phyloP scores from a whole-genome alignment of 2,329 filamentous ascomycete genomes.

The Magnaporthiopsis incrustans region DNA sequence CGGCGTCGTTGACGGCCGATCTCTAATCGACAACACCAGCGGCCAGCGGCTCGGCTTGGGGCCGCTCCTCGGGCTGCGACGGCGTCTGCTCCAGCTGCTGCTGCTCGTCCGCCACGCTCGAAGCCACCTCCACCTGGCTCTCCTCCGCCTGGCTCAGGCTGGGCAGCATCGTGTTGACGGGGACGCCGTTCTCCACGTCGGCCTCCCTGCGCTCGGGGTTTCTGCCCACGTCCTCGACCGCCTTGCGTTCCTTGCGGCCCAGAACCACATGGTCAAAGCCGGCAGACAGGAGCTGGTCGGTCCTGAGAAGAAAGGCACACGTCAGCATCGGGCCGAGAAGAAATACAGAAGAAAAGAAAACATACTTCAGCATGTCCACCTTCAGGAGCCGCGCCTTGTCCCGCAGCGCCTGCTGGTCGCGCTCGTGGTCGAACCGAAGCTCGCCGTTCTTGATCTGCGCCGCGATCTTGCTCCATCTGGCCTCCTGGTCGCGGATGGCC shows the following conservation, averaged over 20 bases:
- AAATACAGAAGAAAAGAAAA: neutral
- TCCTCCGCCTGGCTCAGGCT: neutral
- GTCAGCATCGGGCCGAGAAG: neutral
- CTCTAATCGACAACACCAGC: neutral
- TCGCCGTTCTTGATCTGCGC: conserved; percentile 19
- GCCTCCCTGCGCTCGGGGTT: conserved; percentile 41
- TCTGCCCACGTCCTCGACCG: conserved; percentile 32
- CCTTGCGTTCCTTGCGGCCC: conserved; percentile 38
- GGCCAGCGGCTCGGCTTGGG: neutral
- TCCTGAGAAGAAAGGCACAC: conserved; percentile 16
- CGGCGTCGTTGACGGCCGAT: neutral
- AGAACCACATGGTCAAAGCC: conserved; percentile 43
- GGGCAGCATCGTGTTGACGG: conserved; percentile 28
- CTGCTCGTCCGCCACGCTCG: neutral
- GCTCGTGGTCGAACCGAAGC: conserved; percentile 30
- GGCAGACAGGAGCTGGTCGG: conserved; percentile 34
- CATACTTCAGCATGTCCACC: conserved; percentile 39
- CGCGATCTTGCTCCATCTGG: conserved; percentile 32
- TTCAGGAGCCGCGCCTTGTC: conserved; percentile 53
- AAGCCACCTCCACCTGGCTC: neutral
- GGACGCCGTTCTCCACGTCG: conserved; percentile 29
- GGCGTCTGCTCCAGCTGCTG: too few relatives aligned
- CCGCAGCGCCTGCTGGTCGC: conserved; percentile 47
- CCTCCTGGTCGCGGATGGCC: conserved; percentile 29
- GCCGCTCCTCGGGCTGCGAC: neutral